phyloP scores from a whole-genome alignment of 371 early-diverging fungal genomes.

The Saksenaea oblongispora region DNA sequence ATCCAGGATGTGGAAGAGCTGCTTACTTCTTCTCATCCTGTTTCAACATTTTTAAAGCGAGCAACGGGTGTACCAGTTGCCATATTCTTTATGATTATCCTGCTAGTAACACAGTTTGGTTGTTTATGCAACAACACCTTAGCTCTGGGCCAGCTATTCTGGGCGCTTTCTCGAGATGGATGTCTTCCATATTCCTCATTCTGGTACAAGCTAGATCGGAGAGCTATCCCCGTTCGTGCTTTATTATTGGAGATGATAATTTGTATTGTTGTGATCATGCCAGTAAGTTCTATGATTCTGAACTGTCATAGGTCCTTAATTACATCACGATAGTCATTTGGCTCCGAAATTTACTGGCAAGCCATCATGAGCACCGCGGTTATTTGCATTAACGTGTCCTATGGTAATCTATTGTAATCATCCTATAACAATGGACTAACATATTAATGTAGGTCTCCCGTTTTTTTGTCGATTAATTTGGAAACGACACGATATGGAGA shows the following conservation, averaged over 20 bases:
- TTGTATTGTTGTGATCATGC: slow-evolving; percentile 25
- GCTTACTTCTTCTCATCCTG: slow-evolving; percentile 13
- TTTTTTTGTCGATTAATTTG: slow-evolving; percentile 29
- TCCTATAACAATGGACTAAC: background rate
- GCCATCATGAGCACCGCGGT: slow-evolving; percentile 28
- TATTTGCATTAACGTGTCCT: slow-evolving; percentile 27
- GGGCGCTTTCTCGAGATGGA: slow-evolving; percentile 30
- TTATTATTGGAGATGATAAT: slow-evolving; percentile 15
- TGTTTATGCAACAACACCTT: slow-evolving; percentile 18
- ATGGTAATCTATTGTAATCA: slow-evolving; percentile 16
- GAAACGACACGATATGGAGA: slow-evolving; percentile 5
- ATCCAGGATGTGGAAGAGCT: slow-evolving; percentile 42
- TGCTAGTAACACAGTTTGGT: slow-evolving; percentile 23
- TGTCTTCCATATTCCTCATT: slow-evolving; percentile 20
- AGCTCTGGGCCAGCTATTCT: slow-evolving; percentile 21
- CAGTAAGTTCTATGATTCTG: slow-evolving; percentile 12
- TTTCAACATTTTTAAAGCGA: slow-evolving; percentile 22
- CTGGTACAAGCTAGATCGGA: slow-evolving; percentile 21
- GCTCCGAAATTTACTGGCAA: slow-evolving; percentile 22
- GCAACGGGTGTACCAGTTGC: slow-evolving; percentile 17
- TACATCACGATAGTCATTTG: slow-evolving; percentile 14
- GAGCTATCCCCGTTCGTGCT: slow-evolving; percentile 19
- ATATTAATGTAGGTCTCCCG: slow-evolving; percentile 18
- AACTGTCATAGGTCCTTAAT: background rate
- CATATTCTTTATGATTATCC: slow-evolving; percentile 26